Evolutionary conservation across 768 basidiomycete genomes (phyloP).

Genomic region (Strobilomyces confusus): DNA sequence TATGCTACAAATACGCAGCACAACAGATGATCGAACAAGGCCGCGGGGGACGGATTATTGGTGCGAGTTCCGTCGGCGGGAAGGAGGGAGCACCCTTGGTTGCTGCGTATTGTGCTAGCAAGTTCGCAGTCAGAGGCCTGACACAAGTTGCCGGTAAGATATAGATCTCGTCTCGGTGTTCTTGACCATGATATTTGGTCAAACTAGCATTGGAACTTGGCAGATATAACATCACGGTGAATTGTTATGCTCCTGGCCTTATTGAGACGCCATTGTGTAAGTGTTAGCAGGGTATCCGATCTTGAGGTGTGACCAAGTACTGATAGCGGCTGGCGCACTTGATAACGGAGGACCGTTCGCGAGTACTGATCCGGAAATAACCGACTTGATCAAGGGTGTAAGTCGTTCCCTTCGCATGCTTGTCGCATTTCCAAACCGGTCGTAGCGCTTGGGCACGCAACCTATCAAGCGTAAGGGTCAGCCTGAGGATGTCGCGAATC

Average conservation of each 20-base stretch:
- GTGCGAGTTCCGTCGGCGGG: slow-evolving; percentile 23
- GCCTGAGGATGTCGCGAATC: too few species aligned
- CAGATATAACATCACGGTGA: slow-evolving; percentile 33
- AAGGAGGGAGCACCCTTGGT: neutral
- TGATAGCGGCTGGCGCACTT: neutral
- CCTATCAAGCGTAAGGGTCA: slow-evolving; percentile 22
- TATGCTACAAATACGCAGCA: too few species aligned
- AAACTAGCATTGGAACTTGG: slow-evolving; percentile 26
- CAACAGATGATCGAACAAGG: too few species aligned
- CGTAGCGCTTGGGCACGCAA: neutral
- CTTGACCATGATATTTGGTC: neutral
- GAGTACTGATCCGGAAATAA: neutral
- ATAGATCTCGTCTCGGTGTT: neutral
- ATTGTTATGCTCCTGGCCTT: slow-evolving; percentile 35
- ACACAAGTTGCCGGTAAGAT: slow-evolving; percentile 35
- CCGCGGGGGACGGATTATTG: too few species aligned
- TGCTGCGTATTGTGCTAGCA: slow-evolving; percentile 31
- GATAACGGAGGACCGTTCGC: neutral
- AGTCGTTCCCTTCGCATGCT: neutral
- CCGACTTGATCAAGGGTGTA: neutral
- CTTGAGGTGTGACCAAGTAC: neutral
- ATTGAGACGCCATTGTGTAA: slow-evolving; percentile 30
- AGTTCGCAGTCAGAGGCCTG: slow-evolving; percentile 38
- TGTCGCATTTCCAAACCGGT: neutral
- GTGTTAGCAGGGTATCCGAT: neutral